Base-by-base conservation (phyloP, 371 early-diverging fungal genomes). In the Haplosporangium sp. region DNA sequence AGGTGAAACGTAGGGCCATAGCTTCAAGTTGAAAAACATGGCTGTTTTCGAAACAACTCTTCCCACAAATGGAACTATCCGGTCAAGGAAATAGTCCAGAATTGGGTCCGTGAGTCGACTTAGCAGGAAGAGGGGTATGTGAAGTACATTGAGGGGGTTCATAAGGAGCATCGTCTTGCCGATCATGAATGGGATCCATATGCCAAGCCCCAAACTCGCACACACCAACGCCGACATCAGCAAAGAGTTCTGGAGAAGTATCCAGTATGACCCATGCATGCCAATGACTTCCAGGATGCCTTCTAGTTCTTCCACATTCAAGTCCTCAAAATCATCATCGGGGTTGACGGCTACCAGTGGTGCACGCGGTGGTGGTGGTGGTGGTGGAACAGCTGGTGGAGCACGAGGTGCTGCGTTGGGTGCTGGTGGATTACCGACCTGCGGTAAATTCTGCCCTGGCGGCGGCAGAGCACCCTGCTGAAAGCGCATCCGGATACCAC, bases 281-380 rank as follows among this genome's bases (percentile, higher is more conserved):
- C 98, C 98, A 58, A 97, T 86, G 6, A 95, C 91, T 64, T 95
- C 97, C 47, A 97, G 77, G 37, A 96, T 85, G 11, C 93, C 95
- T 57, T 94, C 94, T 37, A 92, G 83, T 43, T 92, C 95, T 41
- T 92, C 95, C 40, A 82, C 85, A 23, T 85, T 85, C 57, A 84
- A 70, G 50, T 85, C 86, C 8, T 83, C 84, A 5, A 87, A 85
- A 1, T 87, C 88, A 20, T 71, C 77, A 12, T 59, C 55, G 12
- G 21, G 63, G 20, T 59, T 61, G 9, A 11, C 53, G 36, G 47
- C 47, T 5, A 23, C 43, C 13, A 13, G 47, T 6, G 40, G 64
- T 13, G 51, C 64, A 12, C 41, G 61, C 5, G 50, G 63, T 57
- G 55, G 50, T 5, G 48, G 54, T 23, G 62, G 54, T 14, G 45